phyloP scores from a whole-genome alignment of 495 filamentous ascomycete species.

The Letharia columbiana region DNA sequence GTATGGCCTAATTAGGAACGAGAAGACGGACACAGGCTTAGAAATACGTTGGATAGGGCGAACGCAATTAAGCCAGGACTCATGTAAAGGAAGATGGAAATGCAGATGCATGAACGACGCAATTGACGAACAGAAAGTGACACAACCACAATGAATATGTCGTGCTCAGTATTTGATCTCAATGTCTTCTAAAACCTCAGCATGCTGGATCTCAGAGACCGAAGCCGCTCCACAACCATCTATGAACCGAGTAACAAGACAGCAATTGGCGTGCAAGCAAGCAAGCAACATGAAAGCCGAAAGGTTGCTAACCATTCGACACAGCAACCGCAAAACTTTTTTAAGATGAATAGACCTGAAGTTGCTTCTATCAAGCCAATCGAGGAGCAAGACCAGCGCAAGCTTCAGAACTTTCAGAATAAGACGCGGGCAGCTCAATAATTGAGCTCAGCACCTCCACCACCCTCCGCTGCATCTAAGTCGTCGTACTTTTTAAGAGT shows the following conservation, averaged over 20 bases:
- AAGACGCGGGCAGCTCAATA: conserved; percentile 35
- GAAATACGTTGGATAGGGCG: neutral
- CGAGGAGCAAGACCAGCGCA: neutral
- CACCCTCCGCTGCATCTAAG: conserved; percentile 64
- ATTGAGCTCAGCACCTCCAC: conserved; percentile 51
- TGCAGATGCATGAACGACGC: neutral
- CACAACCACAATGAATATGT: neutral
- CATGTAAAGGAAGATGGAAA: neutral
- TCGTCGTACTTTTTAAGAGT: conserved; percentile 96
- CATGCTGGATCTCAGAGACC: neutral
- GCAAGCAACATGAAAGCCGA: neutral
- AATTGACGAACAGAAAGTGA: neutral
- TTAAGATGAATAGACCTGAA: neutral
- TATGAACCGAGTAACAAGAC: neutral
- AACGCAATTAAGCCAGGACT: neutral
- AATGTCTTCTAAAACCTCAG: neutral
- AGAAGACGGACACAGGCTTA: neutral
- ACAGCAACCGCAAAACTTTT: neutral
- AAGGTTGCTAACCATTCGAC: neutral
- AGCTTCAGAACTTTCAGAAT: neutral
- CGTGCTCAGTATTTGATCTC: neutral
- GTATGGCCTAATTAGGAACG: neutral
- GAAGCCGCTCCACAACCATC: neutral
- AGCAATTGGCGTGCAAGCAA: neutral
- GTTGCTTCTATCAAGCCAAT: neutral